Evolutionary conservation across 176 grass and related monocot genomes (phyloP), one percentile per base, ranked within the genome.

Genomic region (Luzula sylvatica): DNA sequence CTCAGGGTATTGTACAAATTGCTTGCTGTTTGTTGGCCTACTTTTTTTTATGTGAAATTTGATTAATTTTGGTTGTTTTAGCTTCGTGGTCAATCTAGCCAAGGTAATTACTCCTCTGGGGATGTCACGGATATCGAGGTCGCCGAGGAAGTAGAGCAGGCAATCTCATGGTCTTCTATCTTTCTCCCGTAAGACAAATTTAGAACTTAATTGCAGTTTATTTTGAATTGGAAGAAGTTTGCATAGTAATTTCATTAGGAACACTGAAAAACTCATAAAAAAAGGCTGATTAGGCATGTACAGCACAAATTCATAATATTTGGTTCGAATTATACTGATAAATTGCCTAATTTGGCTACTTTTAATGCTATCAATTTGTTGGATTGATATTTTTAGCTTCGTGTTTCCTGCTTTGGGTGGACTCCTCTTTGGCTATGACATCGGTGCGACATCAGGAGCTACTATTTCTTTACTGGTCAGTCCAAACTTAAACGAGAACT

Each of bases 391-490:
- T 77, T 55, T 47, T 74, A 96, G 92, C 71, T 98, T 98, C 26
- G 58, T 98, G 32, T 98, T 90, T 63, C 85, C 92, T 47, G 92
- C 92, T 11, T 53, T 90, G 85, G 92, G 92, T 0, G 92, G 85
- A 16, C 81, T 90, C 13, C 85, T 98, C 53, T 98, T 98, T 3
- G 92, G 92, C 40, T 98, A 90, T 42, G 92, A 98, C 65, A 98
- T 98, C 14, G 92, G 85, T 0, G 81, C 92, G 30, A 98, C 92
- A 18, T 98, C 92, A 19, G 85, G 85, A 73, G 92, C 85, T 46
- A 71, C 85, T 12, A 70, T 98, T 48, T 98, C 92, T 60, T 46
- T 98, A 30, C 85, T 78, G 44, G 88, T 87, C 15, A 83, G 75
- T 66, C n/a, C n/a, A n/a, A n/a, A n/a, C n/a, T n/a, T n/a, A n/a